phyloP scores from a whole-genome alignment of 148 eudicot species.

The Nepenthes mirabilis region DNA sequence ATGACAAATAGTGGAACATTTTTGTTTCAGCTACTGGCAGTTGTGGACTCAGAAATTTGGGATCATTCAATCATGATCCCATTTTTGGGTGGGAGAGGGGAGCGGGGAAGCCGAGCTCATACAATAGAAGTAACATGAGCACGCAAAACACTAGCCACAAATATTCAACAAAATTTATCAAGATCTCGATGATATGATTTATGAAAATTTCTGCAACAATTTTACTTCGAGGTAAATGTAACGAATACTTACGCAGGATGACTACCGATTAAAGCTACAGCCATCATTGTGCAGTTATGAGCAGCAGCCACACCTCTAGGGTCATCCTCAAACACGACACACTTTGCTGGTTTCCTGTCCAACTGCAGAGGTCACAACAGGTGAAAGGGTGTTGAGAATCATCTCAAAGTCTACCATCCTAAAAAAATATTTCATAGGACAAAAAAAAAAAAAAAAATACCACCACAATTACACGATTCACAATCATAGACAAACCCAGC shows the following conservation, averaged over 20 bases:
- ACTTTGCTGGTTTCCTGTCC: slow-evolving; percentile 93
- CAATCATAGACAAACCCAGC: no score
- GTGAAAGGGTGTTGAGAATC: not conserved
- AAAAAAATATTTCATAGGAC: no score
- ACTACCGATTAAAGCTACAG: slow-evolving; percentile 77
- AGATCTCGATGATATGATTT: not conserved
- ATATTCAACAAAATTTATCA: not conserved
- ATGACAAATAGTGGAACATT: no score
- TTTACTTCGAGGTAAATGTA: not conserved
- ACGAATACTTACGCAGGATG: slow-evolving; percentile 73
- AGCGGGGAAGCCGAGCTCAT: not conserved
- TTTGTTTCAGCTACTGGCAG: no score
- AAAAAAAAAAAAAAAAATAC: no score
- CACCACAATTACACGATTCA: no score
- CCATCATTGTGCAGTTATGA: slow-evolving; percentile 99
- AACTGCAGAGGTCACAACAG: slow-evolving; percentile 35
- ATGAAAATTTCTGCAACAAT: not conserved
- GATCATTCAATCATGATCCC: no score
- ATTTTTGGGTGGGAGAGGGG: no score
- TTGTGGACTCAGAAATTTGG: no score
- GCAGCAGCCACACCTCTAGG: slow-evolving; percentile 97
- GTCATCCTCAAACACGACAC: slow-evolving; percentile 91
- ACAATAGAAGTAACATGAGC: not conserved
- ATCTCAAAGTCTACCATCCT: no score
- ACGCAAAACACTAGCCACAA: no score